Conservation (phyloP, 192 early-diverging fungal species). For the Thamnidium elegans region DNA sequence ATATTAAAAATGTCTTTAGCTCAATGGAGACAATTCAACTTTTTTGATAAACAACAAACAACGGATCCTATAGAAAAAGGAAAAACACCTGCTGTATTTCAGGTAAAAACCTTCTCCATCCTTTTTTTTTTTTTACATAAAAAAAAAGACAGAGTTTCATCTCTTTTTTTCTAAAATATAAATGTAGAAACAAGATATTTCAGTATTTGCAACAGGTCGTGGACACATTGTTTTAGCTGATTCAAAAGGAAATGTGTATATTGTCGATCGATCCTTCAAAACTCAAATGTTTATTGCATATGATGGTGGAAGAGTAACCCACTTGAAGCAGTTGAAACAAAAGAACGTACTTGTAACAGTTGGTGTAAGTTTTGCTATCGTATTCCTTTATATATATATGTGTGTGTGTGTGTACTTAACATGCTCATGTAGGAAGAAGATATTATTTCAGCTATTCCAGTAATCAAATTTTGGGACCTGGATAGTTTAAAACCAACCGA, state of each 20-base stretch:
- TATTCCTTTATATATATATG: conserved; percentile 37
- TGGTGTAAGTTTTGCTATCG: conserved; percentile 52
- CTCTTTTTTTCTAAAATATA: background rate
- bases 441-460: conserved; percentile 40
- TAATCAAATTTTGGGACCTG: conserved; percentile 81
- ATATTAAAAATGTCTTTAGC: conserved; percentile 29
- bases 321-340: conserved; percentile 78
- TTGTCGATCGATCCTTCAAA: conserved; percentile 62
- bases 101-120: conserved; percentile 16
- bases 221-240: conserved; percentile 12
- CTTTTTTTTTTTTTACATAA: background rate
- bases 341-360: conserved; percentile 78
- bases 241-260: conserved; percentile 57
- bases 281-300: conserved; percentile 63
- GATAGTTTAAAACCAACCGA: conserved; percentile 37
- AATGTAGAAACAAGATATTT: conserved; percentile 11
- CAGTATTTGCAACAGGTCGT: conserved; percentile 16
- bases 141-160: conserved; percentile 2
- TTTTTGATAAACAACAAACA: conserved; percentile 67
- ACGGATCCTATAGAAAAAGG: conserved; percentile 54
- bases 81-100: conserved; percentile 54
- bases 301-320: conserved; percentile 67
- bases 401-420: too few relatives aligned
- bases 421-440: conserved; percentile 51
- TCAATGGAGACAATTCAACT: conserved; percentile 72